Conservation (phyloP, 177 flowering plant genomes). For the Vitis hybrid region DNA sequence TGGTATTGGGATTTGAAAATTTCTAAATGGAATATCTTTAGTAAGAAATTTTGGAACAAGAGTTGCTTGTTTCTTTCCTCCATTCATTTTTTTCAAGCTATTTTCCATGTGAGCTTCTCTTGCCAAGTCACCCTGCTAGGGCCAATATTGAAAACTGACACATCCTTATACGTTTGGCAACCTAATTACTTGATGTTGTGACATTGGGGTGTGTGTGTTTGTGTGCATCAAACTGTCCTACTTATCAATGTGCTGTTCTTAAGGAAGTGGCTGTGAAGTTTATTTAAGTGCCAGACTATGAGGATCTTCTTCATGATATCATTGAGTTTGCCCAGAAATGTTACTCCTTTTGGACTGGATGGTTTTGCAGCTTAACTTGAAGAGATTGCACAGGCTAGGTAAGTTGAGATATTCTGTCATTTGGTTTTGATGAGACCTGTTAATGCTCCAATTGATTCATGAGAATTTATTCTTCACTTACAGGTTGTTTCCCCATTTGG, state of each 20-base stretch:
- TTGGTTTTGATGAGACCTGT: background rate
- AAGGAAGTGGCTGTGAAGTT: constrained; percentile 18
- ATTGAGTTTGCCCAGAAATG: constrained; percentile 18
- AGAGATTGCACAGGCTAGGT: constrained; percentile 21
- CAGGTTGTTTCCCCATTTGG: constrained; percentile 21
- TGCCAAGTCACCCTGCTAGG: background rate
- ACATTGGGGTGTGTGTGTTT: background rate
- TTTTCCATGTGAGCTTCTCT: too few species aligned
- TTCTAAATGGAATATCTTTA: too few species aligned
- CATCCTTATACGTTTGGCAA: background rate
- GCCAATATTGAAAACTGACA: background rate
- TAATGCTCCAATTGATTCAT: background rate
- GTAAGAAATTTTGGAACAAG: too few species aligned
- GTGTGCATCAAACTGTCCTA: background rate
- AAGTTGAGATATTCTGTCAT: background rate
- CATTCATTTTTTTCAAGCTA: too few species aligned
- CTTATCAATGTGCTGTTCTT: constrained; percentile 9
- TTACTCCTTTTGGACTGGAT: constrained; percentile 21
- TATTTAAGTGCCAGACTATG: constrained; percentile 22
- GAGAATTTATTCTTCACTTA: constrained; percentile 3
- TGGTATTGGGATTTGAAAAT: too few species aligned
- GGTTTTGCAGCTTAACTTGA: constrained; percentile 27
- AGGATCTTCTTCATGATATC: constrained; percentile 16
- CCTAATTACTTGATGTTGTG: too few species aligned
- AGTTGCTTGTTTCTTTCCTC: too few species aligned